Evolutionary conservation across 140 eudicot genomes (phyloP).

Genomic region (Erigeron philadelphicus): DNA sequence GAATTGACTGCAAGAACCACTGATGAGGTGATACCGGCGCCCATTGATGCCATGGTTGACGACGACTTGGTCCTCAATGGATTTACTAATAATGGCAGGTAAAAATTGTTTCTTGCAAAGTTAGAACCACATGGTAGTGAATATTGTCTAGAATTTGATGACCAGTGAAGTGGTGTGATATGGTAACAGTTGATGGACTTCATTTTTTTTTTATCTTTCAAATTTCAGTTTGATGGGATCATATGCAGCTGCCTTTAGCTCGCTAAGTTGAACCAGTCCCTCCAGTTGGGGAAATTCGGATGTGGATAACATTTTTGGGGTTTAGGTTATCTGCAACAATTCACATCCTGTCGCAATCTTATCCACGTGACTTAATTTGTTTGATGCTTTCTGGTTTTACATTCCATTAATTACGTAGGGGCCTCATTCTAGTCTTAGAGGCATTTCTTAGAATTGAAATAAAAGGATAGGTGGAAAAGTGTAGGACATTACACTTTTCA

Average conservation of each 20-base stretch:
- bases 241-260: too few species aligned
- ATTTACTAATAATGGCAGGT: neutral
- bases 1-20: constrained; percentile 33
- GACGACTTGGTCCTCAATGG: constrained; percentile 14
- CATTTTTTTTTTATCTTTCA: constrained; percentile 20
- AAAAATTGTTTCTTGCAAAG: neutral
- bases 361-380: neutral
- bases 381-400: too few species aligned
- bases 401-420: too few species aligned
- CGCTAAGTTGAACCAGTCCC: too few species aligned
- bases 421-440: too few species aligned
- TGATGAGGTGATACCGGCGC: constrained; percentile 20
- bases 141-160: constrained; percentile 11
- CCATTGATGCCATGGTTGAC: constrained; percentile 14
- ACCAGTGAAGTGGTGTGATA: neutral
- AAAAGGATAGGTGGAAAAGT: too few species aligned
- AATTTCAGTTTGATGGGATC: constrained; percentile 1
- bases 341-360: constrained; percentile 21
- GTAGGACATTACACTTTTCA: neutral
- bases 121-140: constrained; percentile 3
- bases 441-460: too few species aligned
- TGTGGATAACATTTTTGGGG: constrained; percentile 34
- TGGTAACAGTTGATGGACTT: constrained; percentile 22
- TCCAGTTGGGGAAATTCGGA: too few species aligned
- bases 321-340: constrained; percentile 15